Base-by-base conservation (phyloP, 2,329 filamentous ascomycete species). In the Pseudocercospora vitis region DNA sequence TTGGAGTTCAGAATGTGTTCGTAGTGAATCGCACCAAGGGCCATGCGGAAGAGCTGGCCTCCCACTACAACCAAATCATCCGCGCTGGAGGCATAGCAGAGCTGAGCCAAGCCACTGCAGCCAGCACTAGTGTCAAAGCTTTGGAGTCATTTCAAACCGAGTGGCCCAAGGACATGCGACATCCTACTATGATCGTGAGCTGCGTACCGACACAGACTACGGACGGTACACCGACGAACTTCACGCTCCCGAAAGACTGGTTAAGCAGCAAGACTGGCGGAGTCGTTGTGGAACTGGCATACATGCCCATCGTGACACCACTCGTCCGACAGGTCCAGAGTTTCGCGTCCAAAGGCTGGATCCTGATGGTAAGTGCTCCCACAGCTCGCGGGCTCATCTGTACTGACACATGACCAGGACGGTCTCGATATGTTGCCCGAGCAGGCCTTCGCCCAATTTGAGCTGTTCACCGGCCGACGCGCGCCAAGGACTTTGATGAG, bases 391-490 rank as follows among this genome's bases (percentile, higher is more conserved):
- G 3, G 2, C n/a, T n/a, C 11, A 7, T 47, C 4, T 12, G 18
- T 31, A 47, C 44, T 47, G 26, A 47, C 9, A 21, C 3, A 4
- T 8, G 6, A 21, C 8, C 44, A 47, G 44, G 86, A 91, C 63
- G 88, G 88, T 0, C 73, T 91, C 9, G 87, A 91, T 62, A 78
- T 91, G 42, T 71, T 92, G 11, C 86, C 86, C 0, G 88, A 91
- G 67, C 88, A 91, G 66, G 88, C 86, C 0, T 88, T 88, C 70
- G 87, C 88, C 1, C 88, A 91, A 63, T 92, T 91, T 65, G 88
- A 92, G 70, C 71, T 91, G 2, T 89, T 91, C 67, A 91, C 88
- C 0, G 88, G 87, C 0, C 77, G 86, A 42, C 81, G 85, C 68
- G 86, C 87, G 12, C 87, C 87, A 1, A 79, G 87, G 21, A 74